phyloP scores from a whole-genome alignment of 192 early-diverging fungal species.

The Umbelopsis sp. region DNA sequence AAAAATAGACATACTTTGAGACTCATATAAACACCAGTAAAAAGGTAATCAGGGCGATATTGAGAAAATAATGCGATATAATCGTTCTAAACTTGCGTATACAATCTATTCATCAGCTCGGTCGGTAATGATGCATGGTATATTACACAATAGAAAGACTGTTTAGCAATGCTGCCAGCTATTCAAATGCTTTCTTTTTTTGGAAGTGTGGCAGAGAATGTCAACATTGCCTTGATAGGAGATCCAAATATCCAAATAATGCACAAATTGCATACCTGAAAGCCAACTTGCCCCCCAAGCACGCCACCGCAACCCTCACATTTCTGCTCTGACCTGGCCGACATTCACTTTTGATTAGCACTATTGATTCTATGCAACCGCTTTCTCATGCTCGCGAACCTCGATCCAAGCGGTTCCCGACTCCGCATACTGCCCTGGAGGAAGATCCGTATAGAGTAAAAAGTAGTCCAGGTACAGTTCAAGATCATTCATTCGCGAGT shows the following conservation, averaged over 20 bases:
- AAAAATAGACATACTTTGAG: neutral
- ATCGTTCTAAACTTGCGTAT: no score
- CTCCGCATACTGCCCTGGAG: neutral
- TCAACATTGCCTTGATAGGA: no score
- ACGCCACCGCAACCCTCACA: constrained; percentile 11
- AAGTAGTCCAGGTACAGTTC: constrained; percentile 7
- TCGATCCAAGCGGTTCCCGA: neutral
- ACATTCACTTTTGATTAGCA: neutral
- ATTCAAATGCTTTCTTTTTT: no score
- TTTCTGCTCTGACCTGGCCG: neutral
- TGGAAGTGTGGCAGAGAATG: no score
- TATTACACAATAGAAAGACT: no score
- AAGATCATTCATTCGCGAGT: neutral
- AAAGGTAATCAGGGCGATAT: no score
- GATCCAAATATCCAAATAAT: no score
- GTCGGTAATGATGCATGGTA: no score
- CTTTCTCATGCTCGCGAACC: constrained; percentile 1
- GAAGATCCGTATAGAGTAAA: constrained; percentile 11
- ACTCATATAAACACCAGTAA: neutral
- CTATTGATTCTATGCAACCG: neutral
- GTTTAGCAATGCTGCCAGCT: no score
- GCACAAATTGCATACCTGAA: no score
- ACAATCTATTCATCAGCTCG: neutral
- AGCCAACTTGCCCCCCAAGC: no score
- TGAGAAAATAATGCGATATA: no score